Evolutionary conservation across 2,329 filamentous ascomycete species (phyloP).

Genomic region (Lachnellula arida): DNA sequence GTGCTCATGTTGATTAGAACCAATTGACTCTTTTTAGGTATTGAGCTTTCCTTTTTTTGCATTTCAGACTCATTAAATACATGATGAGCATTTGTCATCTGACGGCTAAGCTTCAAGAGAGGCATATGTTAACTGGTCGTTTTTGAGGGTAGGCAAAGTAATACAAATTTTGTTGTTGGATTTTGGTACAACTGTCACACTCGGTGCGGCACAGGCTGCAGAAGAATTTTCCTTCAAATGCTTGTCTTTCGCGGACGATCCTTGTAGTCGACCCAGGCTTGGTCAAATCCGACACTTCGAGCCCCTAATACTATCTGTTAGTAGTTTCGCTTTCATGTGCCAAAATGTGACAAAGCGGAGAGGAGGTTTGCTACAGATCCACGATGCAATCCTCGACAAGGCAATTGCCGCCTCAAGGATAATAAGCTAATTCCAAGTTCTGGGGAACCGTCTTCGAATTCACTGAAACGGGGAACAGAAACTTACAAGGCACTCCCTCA

Average conservation of each 20-base stretch:
- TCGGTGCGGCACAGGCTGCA: background rate
- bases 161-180: too few relatives aligned
- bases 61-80: too few relatives aligned
- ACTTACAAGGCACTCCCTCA: slow-evolving; percentile 39
- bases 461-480: background rate
- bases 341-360: background rate
- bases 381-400: background rate
- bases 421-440: background rate
- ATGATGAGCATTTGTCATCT: too few relatives aligned
- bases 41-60: too few relatives aligned
- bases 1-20: too few relatives aligned
- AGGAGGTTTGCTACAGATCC: background rate
- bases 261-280: slow-evolving; percentile 53
- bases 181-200: too few relatives aligned
- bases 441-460: too few relatives aligned
- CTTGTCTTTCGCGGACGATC: slow-evolving; percentile 19
- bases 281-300: slow-evolving; percentile 55
- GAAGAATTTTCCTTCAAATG: slow-evolving; percentile 9
- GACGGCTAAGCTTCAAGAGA: too few relatives aligned
- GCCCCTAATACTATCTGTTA: slow-evolving; percentile 40
- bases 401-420: background rate
- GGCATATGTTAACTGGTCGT: too few relatives aligned
- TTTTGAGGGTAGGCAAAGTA: too few relatives aligned
- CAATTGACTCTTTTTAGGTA: too few relatives aligned
- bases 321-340: background rate